Percentiles rank a stretch among this genome's conserved stretches.
phyloP scores from a whole-genome alignment of 169 alveolate genomes.

The Cytauxzoon felis region DNA sequence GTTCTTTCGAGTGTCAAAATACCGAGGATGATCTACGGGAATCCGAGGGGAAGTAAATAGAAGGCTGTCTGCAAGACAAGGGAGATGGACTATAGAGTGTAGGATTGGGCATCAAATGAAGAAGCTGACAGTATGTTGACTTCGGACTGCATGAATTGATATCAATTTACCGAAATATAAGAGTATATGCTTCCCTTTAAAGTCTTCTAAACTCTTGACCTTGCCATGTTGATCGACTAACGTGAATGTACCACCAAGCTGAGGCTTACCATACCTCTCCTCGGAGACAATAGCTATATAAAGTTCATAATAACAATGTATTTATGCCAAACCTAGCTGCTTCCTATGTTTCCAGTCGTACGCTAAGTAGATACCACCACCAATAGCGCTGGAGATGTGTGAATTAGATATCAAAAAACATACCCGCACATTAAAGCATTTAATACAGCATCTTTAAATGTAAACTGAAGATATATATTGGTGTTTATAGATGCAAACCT shows the following conservation, averaged over 20 bases:
- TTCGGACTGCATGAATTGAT: too few species aligned
- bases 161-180: constrained; percentile 66
- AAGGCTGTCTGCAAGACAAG: too few species aligned
- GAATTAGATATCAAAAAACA: not conserved
- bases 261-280: constrained; percentile 74
- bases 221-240: constrained; percentile 68
- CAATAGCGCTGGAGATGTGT: not conserved
- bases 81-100: too few species aligned
- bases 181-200: constrained; percentile 53
- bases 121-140: too few species aligned
- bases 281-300: constrained; percentile 38
- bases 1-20: too few species aligned
- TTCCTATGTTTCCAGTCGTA: constrained; percentile 1
- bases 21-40: too few species aligned
- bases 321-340: constrained; percentile 5
- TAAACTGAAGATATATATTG: too few species aligned
- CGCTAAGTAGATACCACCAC: constrained; percentile 26
- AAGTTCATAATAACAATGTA: not conserved
- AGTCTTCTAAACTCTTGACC: constrained; percentile 47
- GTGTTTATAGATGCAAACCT: too few species aligned
- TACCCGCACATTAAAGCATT: constrained; percentile 20
- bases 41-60: too few species aligned
- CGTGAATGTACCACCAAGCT: constrained; percentile 81
- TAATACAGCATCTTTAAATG: constrained; percentile 10
- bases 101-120: too few species aligned